Evolutionary conservation across 2,329 filamentous ascomycete species (phyloP), one percentile per base, ranked within the genome.

Genomic region (Phialophora expanda): DNA sequence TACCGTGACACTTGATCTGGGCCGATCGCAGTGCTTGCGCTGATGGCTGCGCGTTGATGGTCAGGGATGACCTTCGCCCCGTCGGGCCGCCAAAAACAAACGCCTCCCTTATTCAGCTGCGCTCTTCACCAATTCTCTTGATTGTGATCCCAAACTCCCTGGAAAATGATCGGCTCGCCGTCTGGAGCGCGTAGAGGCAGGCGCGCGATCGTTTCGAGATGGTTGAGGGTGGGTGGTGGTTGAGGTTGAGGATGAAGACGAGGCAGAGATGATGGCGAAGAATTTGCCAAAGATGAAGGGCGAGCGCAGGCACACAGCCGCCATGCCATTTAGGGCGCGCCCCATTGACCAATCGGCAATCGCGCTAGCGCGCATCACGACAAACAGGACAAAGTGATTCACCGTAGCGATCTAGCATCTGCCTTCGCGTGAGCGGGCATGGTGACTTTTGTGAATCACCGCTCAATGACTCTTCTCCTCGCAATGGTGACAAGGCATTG

Each of bases 31-130:
- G 65, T 66, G 56, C 68, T 66, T 68, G 68, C 67, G 65, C 64
- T 50, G 67, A 62, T 65, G 63, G 61, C 48, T 64, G 66, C 66
- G 69, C 68, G 60, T 56, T 56, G 56, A 38, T 68, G 70, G 69
- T 68, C 70, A 70, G 63, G 51, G 64, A 64, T 65, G 70, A 71
- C 69, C 69, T 65, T 65, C 65, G 69, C 69, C 70, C 70, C 51
- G 38, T 64, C 50, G 70, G 69, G 70, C 70, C 70, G 64, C 66
- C 70, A 69, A 66, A 70, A 71, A 69, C 61, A 62, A 67, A 44
- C 51, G 44, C 46, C 44, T 61, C 54, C 62, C 64, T 70, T 68
- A 54, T 51, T 61, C 60, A 66, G 68, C 67, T 71, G 69, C 69
- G 68, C 68, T 56, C 57, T 67, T 65, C 55, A 67, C 68, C 69